Conservation (phyloP, 345 rosid genomes). For the Iberis pinnata region DNA sequence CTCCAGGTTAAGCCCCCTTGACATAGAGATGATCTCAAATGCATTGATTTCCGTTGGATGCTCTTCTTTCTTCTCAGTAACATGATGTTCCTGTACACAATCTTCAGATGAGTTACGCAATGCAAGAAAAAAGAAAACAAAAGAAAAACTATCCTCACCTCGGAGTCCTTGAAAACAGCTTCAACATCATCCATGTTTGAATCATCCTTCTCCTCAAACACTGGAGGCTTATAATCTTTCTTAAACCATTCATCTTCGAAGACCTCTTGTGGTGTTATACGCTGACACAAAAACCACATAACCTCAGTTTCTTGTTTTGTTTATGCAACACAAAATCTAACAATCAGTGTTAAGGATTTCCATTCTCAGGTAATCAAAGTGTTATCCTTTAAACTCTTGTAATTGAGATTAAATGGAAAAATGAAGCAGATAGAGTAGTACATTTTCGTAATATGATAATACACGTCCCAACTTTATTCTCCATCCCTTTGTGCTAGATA, state of each 20-base stretch:
- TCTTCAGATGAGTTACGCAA: background rate
- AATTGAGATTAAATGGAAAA: conserved; percentile 1
- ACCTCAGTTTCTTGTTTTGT: background rate
- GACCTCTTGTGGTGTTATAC: conserved; percentile 70
- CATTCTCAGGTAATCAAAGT: background rate
- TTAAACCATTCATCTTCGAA: conserved; percentile 88
- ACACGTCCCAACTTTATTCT: conserved; percentile 29
- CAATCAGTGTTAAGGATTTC: background rate
- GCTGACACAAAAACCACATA: conserved; percentile 41
- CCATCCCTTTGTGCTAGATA: conserved; percentile 33
- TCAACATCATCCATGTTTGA: conserved; percentile 76
- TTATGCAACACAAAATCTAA: background rate
- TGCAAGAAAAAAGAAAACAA: background rate
- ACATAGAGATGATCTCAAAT: conserved; percentile 86
- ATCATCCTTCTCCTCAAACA: conserved; percentile 67
- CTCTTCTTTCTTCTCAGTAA: conserved; percentile 76
- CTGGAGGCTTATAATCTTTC: conserved; percentile 72
- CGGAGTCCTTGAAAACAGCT: conserved; percentile 85
- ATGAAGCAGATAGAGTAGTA: conserved; percentile 35
- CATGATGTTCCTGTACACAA: conserved; percentile 63
- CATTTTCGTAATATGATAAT: conserved; percentile 34
- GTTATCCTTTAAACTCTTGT: background rate
- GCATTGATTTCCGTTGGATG: conserved; percentile 87
- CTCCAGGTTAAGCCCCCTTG: conserved; percentile 78
- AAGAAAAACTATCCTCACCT: conserved; percentile 36